These are phyloP conservation scores for Digitaria exilis DNA, from an alignment of 202 grass and related monocot genomes.

Conservation along the genomic window DNA sequence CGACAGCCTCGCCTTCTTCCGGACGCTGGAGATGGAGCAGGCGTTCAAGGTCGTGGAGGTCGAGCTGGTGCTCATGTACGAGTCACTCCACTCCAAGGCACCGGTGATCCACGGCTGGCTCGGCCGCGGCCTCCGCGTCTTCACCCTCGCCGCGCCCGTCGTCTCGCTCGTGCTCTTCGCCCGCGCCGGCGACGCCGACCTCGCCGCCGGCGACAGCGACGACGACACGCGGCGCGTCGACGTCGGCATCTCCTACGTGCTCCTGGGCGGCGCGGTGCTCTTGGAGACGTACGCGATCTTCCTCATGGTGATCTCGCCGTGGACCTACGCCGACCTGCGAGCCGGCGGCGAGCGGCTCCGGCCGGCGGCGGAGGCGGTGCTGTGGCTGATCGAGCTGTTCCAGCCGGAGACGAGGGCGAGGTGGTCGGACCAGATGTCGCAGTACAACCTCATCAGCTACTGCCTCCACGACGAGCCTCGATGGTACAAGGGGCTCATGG, in stretches of 20 bases:
- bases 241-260: slow-evolving; percentile 35
- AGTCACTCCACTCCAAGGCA: slow-evolving; percentile 58
- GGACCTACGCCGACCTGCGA: slow-evolving; percentile 46
- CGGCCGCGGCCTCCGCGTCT: slow-evolving; percentile 37
- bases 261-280: slow-evolving; percentile 45
- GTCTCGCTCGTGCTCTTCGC: slow-evolving; percentile 14
- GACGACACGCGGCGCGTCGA: not conserved
- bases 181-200: too few species aligned
- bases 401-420: slow-evolving; percentile 17
- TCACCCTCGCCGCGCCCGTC: slow-evolving; percentile 26
- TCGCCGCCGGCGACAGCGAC: not conserved
- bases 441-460: slow-evolving; percentile 55
- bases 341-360: too few species aligned
- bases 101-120: slow-evolving; percentile 23
- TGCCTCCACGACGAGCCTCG: slow-evolving; percentile 25
- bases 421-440: slow-evolving; percentile 59
- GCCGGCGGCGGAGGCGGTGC: not conserved
- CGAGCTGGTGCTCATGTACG: slow-evolving; percentile 61
- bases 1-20: slow-evolving; percentile 53
- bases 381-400: not conserved
- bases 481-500: not conserved
- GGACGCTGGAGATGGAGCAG: not conserved
- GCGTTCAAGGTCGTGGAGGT: slow-evolving; percentile 59
- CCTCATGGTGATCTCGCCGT: slow-evolving; percentile 34
- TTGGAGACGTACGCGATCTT: slow-evolving; percentile 37